A percentile compares a stretch with the other conserved stretches of the same genome.
phyloP scores from a whole-genome alignment of 441 rosid genomes.

The Pelargonium cotyledonis region DNA sequence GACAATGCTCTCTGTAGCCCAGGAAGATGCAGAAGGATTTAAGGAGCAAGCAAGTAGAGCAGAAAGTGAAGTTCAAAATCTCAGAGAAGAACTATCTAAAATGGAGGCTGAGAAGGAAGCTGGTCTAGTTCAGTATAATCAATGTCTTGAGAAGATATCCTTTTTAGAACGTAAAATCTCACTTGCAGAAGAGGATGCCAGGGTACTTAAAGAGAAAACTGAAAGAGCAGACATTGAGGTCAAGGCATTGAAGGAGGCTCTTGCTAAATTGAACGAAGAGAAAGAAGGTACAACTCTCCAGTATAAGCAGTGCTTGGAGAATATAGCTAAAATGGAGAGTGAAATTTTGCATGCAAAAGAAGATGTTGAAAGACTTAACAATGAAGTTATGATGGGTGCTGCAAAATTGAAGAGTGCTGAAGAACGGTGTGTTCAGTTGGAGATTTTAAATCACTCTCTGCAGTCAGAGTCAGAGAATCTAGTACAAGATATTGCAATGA shows the following conservation, averaged over 20 bases:
- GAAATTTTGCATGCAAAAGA: constrained; percentile 56
- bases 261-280: constrained; percentile 42
- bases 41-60: constrained; percentile 35
- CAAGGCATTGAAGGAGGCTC: constrained; percentile 38
- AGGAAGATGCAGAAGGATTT: constrained; percentile 33
- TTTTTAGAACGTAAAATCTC: constrained; percentile 51
- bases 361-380: constrained; percentile 46
- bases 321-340: constrained; percentile 50
- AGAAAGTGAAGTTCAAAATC: constrained; percentile 43
- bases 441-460: constrained; percentile 56
- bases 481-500: constrained; percentile 45
- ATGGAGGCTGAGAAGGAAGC: constrained; percentile 48
- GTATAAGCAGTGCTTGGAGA: constrained; percentile 50
- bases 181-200: constrained; percentile 47
- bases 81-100: constrained; percentile 45
- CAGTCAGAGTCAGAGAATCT: constrained; percentile 57
- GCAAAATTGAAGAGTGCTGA: constrained; percentile 57
- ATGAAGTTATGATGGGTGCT: constrained; percentile 51
- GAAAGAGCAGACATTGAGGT: constrained; percentile 58
- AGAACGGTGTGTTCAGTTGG: constrained; percentile 48
- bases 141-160: constrained; percentile 50
- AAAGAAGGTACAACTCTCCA: constrained; percentile 36
- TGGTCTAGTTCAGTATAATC: constrained; percentile 40
- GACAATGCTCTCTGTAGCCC: constrained; percentile 26
- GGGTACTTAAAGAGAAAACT: constrained; percentile 41